phyloP scores from a whole-genome alignment of 179 eudicot genomes.

The Beta lomatogona region DNA sequence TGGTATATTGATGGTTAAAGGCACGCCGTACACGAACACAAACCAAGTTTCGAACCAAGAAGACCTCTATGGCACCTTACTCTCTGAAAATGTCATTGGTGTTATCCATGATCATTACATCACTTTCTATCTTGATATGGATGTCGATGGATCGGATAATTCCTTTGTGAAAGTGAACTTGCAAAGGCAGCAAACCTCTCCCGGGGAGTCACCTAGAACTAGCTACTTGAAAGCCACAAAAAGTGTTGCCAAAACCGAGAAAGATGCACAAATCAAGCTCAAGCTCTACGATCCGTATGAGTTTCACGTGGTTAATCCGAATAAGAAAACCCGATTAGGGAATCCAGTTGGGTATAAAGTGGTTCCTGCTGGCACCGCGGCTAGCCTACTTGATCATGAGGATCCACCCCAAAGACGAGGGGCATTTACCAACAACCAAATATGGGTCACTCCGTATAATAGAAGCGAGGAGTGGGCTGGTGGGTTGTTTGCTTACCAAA shows the following conservation, averaged over 20 bases:
- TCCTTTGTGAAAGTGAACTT: conserved; percentile 88
- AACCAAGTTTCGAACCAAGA: conserved; percentile 69
- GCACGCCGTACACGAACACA: conserved; percentile 65
- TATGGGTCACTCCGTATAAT: conserved; percentile 95
- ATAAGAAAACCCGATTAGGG: conserved; percentile 72
- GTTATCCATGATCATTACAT: conserved; percentile 92
- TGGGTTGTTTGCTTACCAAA: conserved; percentile 84
- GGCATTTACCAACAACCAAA: conserved; percentile 88
- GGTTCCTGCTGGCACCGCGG: conserved; percentile 86
- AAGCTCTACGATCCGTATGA: conserved; percentile 86
- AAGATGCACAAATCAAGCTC: conserved; percentile 93
- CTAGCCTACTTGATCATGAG: conserved; percentile 75
- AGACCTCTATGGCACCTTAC: conserved; percentile 70
- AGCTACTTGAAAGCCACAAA: conserved; percentile 79
- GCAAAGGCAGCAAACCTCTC: conserved; percentile 51
- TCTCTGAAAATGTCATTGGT: conserved; percentile 87
- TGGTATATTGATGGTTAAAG: conserved; percentile 94
- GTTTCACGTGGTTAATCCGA: conserved; percentile 77
- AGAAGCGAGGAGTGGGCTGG: conserved; percentile 89
- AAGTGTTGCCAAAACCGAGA: conserved; percentile 77
- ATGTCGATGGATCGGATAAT: conserved; percentile 71
- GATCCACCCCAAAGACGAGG: conserved; percentile 95
- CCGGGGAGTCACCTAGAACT: conserved; percentile 64
- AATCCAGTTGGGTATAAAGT: conserved; percentile 93
- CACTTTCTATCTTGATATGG: conserved; percentile 93